Percentiles rank a stretch among this genome's conserved stretches.
phyloP scores from a whole-genome alignment of 805 yeast genomes.

The Starmerella floricola region DNA sequence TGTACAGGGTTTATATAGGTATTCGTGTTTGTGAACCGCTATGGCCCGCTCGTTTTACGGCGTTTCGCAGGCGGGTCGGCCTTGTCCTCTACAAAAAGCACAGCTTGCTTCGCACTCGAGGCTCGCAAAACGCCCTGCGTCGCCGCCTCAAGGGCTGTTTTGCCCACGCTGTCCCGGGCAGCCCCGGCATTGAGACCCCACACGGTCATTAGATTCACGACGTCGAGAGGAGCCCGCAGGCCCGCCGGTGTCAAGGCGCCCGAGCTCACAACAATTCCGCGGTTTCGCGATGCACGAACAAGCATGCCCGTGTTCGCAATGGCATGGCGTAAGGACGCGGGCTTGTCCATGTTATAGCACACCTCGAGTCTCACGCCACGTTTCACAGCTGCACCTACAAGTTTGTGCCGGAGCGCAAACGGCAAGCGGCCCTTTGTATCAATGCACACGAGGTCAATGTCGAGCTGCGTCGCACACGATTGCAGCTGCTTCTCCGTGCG shows the following conservation, averaged over 20 bases:
- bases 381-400: constrained; percentile 68
- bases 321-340: constrained; percentile 44
- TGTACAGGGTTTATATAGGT: no score
- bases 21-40: no score
- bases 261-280: constrained; percentile 68
- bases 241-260: constrained; percentile 46
- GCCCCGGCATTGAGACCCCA: constrained; percentile 60
- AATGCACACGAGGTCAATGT: constrained; percentile 70
- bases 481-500: constrained; percentile 65
- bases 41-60: constrained; percentile 4
- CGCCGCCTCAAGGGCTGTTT: constrained; percentile 51
- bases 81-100: constrained; percentile 11
- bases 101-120: constrained; percentile 65
- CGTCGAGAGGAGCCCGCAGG: constrained; percentile 53
- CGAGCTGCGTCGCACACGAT: constrained; percentile 60
- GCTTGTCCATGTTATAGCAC: constrained; percentile 42
- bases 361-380: constrained; percentile 78
- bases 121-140: constrained; percentile 63
- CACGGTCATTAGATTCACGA: constrained; percentile 49
- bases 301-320: constrained; percentile 63
- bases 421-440: constrained; percentile 56
- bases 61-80: constrained; percentile 5
- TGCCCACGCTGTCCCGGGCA: constrained; percentile 47
- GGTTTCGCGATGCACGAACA: constrained; percentile 64
- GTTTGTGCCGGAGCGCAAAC: constrained; percentile 68